phyloP scores from a whole-genome alignment of 2,329 filamentous ascomycete species.

The Gnomoniopsis smithogilvyi region DNA sequence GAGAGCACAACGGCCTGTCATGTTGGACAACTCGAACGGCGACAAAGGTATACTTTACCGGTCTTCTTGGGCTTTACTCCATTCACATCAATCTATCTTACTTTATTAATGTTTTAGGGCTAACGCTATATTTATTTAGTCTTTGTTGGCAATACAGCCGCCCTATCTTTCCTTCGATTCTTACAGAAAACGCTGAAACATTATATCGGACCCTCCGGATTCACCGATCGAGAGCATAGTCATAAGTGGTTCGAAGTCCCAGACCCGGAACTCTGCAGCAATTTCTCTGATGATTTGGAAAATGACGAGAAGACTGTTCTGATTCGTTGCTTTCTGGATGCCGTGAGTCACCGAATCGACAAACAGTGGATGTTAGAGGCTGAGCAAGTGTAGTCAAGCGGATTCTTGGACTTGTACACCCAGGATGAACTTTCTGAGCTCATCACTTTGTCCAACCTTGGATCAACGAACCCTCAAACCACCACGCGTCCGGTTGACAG shows the following conservation, averaged over 20 bases:
- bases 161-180: constrained; percentile 12
- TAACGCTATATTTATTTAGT: neutral
- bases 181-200: constrained; percentile 10
- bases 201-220: constrained; percentile 12
- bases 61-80: too few species aligned
- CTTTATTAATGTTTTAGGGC: neutral
- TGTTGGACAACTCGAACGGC: constrained; percentile 11
- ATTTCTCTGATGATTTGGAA: neutral
- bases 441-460: neutral
- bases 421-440: constrained; percentile 4
- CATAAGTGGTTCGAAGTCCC: constrained; percentile 10
- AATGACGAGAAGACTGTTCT: neutral
- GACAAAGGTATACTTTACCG: constrained; percentile 5
- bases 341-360: neutral
- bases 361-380: neutral
- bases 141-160: constrained; percentile 14
- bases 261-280: neutral
- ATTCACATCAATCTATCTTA: neutral
- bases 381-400: constrained; percentile 3
- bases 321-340: constrained; percentile 1
- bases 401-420: constrained; percentile 10
- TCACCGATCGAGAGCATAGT: constrained; percentile 10
- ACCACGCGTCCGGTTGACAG: neutral
- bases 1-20: constrained; percentile 1
- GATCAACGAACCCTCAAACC: neutral